A percentile compares a stretch with the other conserved stretches of the same genome.
Conservation (phyloP, 345 rosid species). For the Trapa incisa region DNA sequence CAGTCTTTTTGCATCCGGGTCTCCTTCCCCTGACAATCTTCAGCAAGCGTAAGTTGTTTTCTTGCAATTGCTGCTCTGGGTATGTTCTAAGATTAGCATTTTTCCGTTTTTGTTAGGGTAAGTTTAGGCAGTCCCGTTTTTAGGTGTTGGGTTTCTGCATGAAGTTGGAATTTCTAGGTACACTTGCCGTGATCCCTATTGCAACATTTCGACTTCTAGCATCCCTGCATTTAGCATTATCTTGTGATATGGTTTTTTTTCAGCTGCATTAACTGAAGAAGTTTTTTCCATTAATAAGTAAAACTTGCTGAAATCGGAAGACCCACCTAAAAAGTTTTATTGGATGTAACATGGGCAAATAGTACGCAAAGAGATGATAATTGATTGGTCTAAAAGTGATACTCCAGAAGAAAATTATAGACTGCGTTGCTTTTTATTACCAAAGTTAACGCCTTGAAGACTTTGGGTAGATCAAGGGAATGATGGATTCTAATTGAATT, state of each 20-base stretch:
- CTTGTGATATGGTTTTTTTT: neutral
- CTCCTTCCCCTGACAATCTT: constrained; percentile 43
- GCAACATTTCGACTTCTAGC: neutral
- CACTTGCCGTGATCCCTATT: neutral
- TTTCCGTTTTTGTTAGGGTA: neutral
- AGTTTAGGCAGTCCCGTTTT: neutral
- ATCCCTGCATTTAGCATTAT: neutral
- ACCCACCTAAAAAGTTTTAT: neutral
- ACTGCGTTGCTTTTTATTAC: neutral
- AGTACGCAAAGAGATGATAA: neutral
- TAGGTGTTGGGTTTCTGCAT: neutral
- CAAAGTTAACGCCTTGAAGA: neutral
- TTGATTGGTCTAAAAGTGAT: neutral
- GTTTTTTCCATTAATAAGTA: neutral
- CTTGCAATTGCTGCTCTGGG: neutral
- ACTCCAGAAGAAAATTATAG: neutral
- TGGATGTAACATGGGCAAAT: neutral
- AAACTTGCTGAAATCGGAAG: too few relatives aligned
- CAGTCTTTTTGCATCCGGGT: constrained; percentile 35
- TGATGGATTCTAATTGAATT: neutral
- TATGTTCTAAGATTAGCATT: neutral
- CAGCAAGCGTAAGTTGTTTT: constrained; percentile 63
- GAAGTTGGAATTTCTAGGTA: neutral
- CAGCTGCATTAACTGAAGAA: neutral
- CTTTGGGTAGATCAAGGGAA: neutral